Evolutionary conservation across 192 early-diverging fungal species (phyloP).

Genomic region (Diversispora eburnea): DNA sequence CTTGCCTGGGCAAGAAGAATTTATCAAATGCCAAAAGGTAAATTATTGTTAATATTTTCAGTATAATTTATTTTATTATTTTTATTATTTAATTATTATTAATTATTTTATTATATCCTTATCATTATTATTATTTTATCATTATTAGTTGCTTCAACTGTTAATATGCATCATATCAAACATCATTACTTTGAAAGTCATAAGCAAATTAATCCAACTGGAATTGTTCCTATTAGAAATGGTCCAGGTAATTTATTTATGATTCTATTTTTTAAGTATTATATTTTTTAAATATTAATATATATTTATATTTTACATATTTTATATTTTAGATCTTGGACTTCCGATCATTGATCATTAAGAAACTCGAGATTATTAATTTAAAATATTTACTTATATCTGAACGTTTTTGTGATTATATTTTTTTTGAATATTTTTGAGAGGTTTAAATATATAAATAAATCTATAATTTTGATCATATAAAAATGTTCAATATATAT

Average conservation of each 20-base stretch:
- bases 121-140: not conserved
- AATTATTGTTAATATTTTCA: not conserved
- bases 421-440: no score
- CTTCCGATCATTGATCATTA: no score
- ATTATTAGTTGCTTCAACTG: conserved; percentile 63
- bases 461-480: no score
- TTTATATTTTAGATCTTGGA: no score
- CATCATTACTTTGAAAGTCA: conserved; percentile 89
- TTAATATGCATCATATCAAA: conserved; percentile 97
- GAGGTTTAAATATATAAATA: no score
- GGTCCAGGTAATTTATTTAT: conserved; percentile 47
- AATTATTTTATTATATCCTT: not conserved
- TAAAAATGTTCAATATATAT: no score
- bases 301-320: no score
- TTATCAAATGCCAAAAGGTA: conserved; percentile 71
- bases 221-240: conserved; percentile 71
- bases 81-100: not conserved
- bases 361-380: no score
- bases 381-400: no score
- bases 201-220: conserved; percentile 87
- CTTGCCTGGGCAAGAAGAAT: conserved; percentile 77
- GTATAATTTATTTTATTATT: not conserved
- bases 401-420: no score
- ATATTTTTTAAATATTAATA: not conserved
- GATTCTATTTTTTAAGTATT: not conserved